Conservation (phyloP, 257 asterid species). For the Nicotiana sylvestris region DNA sequence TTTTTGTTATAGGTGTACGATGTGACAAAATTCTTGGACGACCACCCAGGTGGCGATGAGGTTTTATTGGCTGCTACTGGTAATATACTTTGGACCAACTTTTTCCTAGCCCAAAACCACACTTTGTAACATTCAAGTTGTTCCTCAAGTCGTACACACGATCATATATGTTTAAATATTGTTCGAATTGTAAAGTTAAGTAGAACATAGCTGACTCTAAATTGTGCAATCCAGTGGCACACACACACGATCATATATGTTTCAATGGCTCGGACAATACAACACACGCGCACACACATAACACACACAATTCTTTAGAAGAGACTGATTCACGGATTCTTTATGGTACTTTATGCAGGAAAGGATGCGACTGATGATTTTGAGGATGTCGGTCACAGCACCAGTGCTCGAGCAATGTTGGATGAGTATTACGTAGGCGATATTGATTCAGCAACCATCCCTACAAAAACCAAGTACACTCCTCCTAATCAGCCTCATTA, state of each 20-base stretch:
- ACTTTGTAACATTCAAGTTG: neutral
- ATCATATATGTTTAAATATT: neutral
- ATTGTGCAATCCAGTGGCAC: neutral
- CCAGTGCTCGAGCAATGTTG: conserved; percentile 60
- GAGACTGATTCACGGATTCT: neutral
- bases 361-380: conserved; percentile 87
- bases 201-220: neutral
- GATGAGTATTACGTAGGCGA: conserved; percentile 61
- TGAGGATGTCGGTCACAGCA: conserved; percentile 87
- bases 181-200: neutral
- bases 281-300: neutral
- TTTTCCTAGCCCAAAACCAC: neutral
- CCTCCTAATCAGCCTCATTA: conserved; percentile 52
- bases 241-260: too few species aligned
- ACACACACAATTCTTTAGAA: neutral
- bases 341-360: conserved; percentile 34
- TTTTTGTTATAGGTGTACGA: conserved; percentile 55
- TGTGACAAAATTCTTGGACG: conserved; percentile 82
- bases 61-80: conserved; percentile 80
- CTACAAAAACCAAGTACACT: conserved; percentile 42
- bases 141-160: neutral
- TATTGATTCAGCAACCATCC: conserved; percentile 47
- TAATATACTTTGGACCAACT: conserved; percentile 8
- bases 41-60: conserved; percentile 96
- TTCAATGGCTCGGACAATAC: neutral